Base-by-base conservation (phyloP, 768 basidiomycete genomes). In the Agrocybe pediades region DNA sequence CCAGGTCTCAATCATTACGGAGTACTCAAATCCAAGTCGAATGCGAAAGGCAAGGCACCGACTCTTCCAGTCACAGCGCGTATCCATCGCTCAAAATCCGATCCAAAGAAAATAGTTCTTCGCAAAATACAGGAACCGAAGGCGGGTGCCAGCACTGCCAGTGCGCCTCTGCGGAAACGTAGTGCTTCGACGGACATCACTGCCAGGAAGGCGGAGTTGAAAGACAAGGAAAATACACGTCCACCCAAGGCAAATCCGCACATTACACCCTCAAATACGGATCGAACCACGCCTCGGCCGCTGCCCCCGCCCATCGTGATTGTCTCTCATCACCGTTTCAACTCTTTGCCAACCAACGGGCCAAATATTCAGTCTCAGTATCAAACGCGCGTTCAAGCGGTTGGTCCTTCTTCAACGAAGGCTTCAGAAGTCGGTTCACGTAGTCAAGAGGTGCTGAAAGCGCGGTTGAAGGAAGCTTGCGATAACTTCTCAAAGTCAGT, bases 401-500 rank as follows among this genome's bases (percentile, higher is more conserved):
- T 15, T 15, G 29, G 29, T 30, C 29, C 7, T 30, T 15, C 4
- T 36, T 11, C 3, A 6, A 11, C 36, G 9, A 39, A 17, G 40
- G 29, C 23, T 21, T 49, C 48, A 6, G 39, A 24, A 15, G 41
- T n/a, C 6, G 24, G 15, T 2, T 20, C 19, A 21, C 4, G 11
- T 20, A 44, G 23, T 21, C 26, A 44, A 23, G 51, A 53, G 19
- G 59, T 36, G 25, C 50, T 61, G 17, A 51, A 52, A 29, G 50
- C 53, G 36, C 46, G 56, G 2, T 24, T 57, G 46, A 29, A 27
- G 16, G 53, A 61, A 13, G 46, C 52, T 9, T 46, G 56, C 21
- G 49, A 61, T 20, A 44, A 55, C 23, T 61, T 61, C 36, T 52
- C 59, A n/a, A 54, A 49, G 21, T 51, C 56, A 11, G 45, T 57